phyloP scores from a whole-genome alignment of 768 basidiomycete species.

The Boletales sp. region DNA sequence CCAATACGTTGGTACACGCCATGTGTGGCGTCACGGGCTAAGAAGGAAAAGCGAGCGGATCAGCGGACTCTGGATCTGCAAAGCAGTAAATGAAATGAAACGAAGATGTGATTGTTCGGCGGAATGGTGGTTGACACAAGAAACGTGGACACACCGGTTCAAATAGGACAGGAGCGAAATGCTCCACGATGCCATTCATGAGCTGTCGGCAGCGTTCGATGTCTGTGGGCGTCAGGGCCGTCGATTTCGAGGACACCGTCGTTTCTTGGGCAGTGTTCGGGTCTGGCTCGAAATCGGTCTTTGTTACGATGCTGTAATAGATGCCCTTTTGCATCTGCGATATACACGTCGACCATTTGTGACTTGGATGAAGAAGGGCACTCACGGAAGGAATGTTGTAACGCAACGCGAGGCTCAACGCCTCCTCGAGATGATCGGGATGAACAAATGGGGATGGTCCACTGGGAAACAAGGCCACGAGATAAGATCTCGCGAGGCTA shows the following conservation, averaged over 20 bases:
- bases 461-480: constrained; percentile 49
- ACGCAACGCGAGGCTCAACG: constrained; percentile 47
- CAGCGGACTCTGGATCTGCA: not conserved
- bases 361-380: constrained; percentile 3
- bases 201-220: constrained; percentile 44
- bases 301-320: constrained; percentile 61
- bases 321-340: constrained; percentile 57
- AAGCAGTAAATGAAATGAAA: not conserved
- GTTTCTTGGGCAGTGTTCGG: constrained; percentile 13
- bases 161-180: constrained; percentile 72
- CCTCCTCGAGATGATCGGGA: constrained; percentile 48
- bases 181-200: constrained; percentile 52
- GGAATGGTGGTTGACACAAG: no score
- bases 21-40: constrained; percentile 62
- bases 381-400: constrained; percentile 50
- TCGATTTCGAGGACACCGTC: not conserved
- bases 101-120: not conserved
- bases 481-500: constrained; percentile 36
- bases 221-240: constrained; percentile 30
- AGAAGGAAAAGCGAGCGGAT: not conserved
- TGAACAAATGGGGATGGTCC: constrained; percentile 42
- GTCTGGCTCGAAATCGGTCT: constrained; percentile 50
- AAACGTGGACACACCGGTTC: constrained; percentile 42
- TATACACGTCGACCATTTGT: not conserved
- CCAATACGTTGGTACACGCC: constrained; percentile 69